These are phyloP conservation scores for Ambispora gerdemannii DNA, from an alignment of 192 early-diverging fungal species.

Conservation along the genomic window DNA sequence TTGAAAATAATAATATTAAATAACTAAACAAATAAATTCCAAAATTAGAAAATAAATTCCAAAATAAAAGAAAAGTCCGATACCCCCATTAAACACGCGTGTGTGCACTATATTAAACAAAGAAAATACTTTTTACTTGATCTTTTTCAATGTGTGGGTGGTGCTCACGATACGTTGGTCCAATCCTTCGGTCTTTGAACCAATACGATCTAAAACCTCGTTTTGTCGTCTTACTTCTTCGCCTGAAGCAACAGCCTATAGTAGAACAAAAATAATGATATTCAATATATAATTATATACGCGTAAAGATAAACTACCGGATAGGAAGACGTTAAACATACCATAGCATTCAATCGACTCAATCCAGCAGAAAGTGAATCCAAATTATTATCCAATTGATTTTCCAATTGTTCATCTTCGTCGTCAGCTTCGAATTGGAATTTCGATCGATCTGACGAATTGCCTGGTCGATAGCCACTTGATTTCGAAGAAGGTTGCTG, in stretches of 20 bases:
- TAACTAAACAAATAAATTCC: too few species aligned
- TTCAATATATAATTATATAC: slow-evolving; percentile 1
- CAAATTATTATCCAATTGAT: slow-evolving; percentile 68
- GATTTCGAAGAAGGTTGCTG: slow-evolving; percentile 38
- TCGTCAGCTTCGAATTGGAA: slow-evolving; percentile 67
- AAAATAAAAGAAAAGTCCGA: too few species aligned
- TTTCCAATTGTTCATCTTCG: slow-evolving; percentile 64
- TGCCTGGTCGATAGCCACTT: slow-evolving; percentile 47
- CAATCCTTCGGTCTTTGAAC: neutral
- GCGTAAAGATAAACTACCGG: neutral
- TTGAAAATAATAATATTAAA: too few species aligned
- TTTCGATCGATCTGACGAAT: slow-evolving; percentile 50
- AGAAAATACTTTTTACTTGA: slow-evolving; percentile 18
- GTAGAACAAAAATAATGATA: neutral
- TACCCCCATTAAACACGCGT: too few species aligned
- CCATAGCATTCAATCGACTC: slow-evolving; percentile 23
- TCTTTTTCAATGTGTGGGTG: slow-evolving; percentile 25
- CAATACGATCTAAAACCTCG: slow-evolving; percentile 10
- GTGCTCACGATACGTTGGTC: slow-evolving; percentile 3
- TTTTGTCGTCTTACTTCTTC: slow-evolving; percentile 18
- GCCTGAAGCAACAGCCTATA: slow-evolving; percentile 20
- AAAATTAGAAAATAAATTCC: too few species aligned
- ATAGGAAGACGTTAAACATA: neutral
- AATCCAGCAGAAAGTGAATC: slow-evolving; percentile 33
- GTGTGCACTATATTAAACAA: too few species aligned